Conservation (phyloP, 2,329 filamentous ascomycete species). For the Arthrobotrys musiformis region DNA sequence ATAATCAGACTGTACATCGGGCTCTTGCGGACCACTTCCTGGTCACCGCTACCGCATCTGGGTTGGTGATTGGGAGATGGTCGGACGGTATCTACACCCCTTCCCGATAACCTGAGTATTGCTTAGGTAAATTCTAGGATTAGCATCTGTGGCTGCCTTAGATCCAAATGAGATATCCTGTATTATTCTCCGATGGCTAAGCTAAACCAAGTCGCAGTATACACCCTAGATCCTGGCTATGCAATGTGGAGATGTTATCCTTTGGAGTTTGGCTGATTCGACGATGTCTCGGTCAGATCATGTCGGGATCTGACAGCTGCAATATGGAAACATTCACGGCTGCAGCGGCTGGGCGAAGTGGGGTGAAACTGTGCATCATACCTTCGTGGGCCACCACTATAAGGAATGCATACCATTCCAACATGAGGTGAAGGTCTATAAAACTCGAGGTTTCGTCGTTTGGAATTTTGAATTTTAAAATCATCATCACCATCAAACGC, state of each 20-base stretch:
- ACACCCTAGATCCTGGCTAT: conserved; percentile 40
- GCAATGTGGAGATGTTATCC: conserved; percentile 16
- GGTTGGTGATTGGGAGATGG: conserved; percentile 33
- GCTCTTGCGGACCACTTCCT: conserved; percentile 37
- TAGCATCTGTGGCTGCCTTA: conserved; percentile 49
- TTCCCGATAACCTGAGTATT: conserved; percentile 44
- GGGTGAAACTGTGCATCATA: conserved; percentile 26
- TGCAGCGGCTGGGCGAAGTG: conserved; percentile 31
- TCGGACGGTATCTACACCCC: conserved; percentile 32
- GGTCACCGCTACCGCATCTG: background rate
- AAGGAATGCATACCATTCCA: conserved; percentile 43
- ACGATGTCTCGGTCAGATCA: conserved; percentile 44
- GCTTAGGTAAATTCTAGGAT: conserved; percentile 49
- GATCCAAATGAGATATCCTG: background rate
- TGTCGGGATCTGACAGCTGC: conserved; percentile 47
- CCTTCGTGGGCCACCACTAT: conserved; percentile 1
- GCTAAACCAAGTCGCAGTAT: conserved; percentile 15
- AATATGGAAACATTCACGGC: conserved; percentile 22
- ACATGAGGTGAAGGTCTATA: conserved; percentile 35
- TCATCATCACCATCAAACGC: conserved; percentile 34
- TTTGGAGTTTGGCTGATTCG: conserved; percentile 50
- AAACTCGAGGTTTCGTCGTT: conserved; percentile 34
- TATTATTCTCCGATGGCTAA: conserved; percentile 41
- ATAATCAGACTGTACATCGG: conserved; percentile 45
- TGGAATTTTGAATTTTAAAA: conserved; percentile 48